phyloP scores from a whole-genome alignment of 2,329 filamentous ascomycete genomes.

The Cytospora leucostoma region DNA sequence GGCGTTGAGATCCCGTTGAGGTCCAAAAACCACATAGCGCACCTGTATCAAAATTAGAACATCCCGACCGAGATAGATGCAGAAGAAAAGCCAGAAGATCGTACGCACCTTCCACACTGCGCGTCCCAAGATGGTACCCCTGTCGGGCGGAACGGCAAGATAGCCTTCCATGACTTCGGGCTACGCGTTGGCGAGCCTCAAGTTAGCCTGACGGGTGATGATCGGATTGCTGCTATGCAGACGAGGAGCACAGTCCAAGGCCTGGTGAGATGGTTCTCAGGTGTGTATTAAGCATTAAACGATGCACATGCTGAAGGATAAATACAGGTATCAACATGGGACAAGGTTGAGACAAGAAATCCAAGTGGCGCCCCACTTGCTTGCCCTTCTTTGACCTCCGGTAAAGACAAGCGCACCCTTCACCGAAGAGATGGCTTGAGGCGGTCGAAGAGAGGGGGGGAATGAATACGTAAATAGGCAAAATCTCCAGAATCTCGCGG shows the following conservation, averaged over 20 bases:
- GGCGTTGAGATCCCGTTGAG: constrained; percentile 41
- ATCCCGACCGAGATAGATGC: neutral
- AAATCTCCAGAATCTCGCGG: constrained; percentile 13
- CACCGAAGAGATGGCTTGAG: constrained; percentile 14
- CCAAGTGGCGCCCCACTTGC: constrained; percentile 6
- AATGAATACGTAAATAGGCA: constrained; percentile 6
- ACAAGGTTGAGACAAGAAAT: constrained; percentile 13
- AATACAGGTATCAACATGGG: constrained; percentile 17
- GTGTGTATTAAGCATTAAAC: constrained; percentile 19
- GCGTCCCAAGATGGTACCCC: constrained; percentile 53
- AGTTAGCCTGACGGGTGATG: neutral
- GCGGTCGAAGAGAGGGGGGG: constrained; percentile 8
- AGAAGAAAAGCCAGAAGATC: constrained; percentile 9
- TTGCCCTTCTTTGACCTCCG: constrained; percentile 11
- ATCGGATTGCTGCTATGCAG: constrained; percentile 5
- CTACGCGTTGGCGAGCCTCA: neutral
- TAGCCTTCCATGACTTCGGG: constrained; percentile 48
- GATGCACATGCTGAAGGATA: constrained; percentile 20
- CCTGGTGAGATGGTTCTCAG: constrained; percentile 4
- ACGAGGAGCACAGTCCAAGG: constrained; percentile 5
- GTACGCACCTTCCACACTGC: constrained; percentile 54
- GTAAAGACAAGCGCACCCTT: constrained; percentile 17
- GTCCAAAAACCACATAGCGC: constrained; percentile 61
- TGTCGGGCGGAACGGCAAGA: constrained; percentile 53
- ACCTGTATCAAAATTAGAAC: constrained; percentile 41